Conservation (phyloP, 768 basidiomycete species). For the Amanita inopinata region DNA sequence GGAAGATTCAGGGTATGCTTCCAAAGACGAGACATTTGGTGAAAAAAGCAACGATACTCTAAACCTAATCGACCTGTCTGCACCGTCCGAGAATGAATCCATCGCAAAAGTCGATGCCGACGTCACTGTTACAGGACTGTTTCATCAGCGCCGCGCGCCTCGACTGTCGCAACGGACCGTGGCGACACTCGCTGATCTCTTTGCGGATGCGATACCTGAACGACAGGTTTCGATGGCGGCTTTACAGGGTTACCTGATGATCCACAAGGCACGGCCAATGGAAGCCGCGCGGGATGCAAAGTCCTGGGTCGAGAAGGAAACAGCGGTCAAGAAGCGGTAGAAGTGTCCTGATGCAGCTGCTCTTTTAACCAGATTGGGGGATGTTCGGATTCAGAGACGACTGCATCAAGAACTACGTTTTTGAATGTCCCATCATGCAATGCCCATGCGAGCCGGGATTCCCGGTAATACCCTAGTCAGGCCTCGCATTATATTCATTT, state of each 20-base stretch:
- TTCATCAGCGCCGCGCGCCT: constrained; percentile 28
- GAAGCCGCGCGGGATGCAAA: constrained; percentile 38
- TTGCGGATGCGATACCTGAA: constrained; percentile 43
- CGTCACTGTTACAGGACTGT: constrained; percentile 8
- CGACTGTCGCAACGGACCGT: constrained; percentile 30
- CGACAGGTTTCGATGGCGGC: constrained; percentile 39
- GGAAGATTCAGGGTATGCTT: not conserved
- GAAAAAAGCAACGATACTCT: constrained; percentile 16
- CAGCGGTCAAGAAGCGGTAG: not conserved
- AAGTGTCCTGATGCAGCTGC: no score
- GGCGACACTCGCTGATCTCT: constrained; percentile 40
- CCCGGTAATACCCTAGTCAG: no score
- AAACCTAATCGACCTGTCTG: constrained; percentile 15
- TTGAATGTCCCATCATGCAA: no score
- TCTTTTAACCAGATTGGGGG: no score
- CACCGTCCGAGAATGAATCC: constrained; percentile 10
- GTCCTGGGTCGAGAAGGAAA: constrained; percentile 37
- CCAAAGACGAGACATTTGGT: constrained; percentile 7
- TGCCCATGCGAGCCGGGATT: no score
- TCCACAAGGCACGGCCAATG: constrained; percentile 49
- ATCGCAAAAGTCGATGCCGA: constrained; percentile 9
- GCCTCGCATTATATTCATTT: no score
- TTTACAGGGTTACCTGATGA: constrained; percentile 57
- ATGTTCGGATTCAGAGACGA: no score
- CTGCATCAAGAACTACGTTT: no score